A percentile compares a stretch with the other conserved stretches of the same genome.
These are phyloP conservation scores for Leccinum subgranulosum DNA, from an alignment of 768 basidiomycete genomes.

Conservation along the genomic window DNA sequence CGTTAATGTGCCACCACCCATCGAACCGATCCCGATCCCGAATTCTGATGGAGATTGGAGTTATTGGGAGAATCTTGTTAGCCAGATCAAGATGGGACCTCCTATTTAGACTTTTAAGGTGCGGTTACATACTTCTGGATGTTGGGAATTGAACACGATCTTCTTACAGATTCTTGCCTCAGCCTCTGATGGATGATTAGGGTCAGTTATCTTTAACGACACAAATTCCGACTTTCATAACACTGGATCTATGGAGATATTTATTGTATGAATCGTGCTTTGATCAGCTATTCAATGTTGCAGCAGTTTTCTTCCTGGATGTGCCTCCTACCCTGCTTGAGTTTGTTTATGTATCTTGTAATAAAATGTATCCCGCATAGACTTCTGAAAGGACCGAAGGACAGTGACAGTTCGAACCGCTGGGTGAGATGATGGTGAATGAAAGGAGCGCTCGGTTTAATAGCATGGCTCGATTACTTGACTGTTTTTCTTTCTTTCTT, in stretches of 20 bases:
- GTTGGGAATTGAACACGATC: not conserved
- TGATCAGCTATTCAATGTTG: constrained; percentile 3
- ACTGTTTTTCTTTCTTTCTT: not conserved
- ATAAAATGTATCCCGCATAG: not conserved
- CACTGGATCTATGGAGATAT: constrained; percentile 1
- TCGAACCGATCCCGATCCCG: constrained; percentile 45
- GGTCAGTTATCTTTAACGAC: constrained; percentile 6
- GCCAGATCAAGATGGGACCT: constrained; percentile 41
- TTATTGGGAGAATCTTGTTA: constrained; percentile 82
- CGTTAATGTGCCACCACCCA: constrained; percentile 36
- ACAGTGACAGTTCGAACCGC: not conserved
- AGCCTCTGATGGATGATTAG: not conserved
- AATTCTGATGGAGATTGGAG: constrained; percentile 68
- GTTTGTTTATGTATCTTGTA: not conserved
- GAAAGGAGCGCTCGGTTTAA: not conserved
- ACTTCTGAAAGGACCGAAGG: not conserved
- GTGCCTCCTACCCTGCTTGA: not conserved
- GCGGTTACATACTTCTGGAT: not conserved
- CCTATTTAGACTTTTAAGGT: constrained; percentile 18
- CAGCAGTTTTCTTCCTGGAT: not conserved
- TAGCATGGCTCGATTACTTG: not conserved
- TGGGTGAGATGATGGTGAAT: not conserved
- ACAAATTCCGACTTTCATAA: constrained; percentile 5
- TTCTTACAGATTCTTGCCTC: not conserved
- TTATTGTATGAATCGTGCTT: constrained; percentile 2